A percentile compares a stretch with the other conserved stretches of the same genome.
phyloP scores from a whole-genome alignment of 495 filamentous ascomycete genomes.

The Cryomyces minteri region DNA sequence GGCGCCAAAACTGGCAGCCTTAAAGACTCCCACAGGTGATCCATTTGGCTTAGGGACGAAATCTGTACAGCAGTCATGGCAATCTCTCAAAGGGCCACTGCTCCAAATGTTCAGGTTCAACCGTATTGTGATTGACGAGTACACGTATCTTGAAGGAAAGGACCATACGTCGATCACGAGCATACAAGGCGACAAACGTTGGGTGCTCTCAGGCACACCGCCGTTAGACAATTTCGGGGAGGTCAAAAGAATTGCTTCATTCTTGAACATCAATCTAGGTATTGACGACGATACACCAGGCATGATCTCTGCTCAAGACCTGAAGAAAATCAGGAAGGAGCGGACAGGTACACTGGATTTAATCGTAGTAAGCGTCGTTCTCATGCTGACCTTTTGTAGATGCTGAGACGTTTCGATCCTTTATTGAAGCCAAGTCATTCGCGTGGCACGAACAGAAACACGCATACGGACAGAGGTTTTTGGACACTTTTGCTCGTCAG shows the following conservation, averaged over 20 bases:
- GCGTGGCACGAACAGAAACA: conserved; percentile 11
- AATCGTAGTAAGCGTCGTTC: too few species aligned
- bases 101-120: conserved; percentile 44
- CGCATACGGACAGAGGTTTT: conserved; percentile 10
- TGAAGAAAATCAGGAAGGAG: too few species aligned
- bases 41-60: neutral
- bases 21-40: neutral
- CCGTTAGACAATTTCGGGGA: conserved; percentile 36
- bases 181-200: conserved; percentile 33
- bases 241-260: conserved; percentile 34
- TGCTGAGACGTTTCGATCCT: conserved; percentile 15
- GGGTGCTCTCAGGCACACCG: conserved; percentile 54
- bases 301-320: too few species aligned
- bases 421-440: conserved; percentile 5
- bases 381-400: neutral
- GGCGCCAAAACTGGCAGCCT: neutral
- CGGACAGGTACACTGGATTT: too few species aligned
- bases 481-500: conserved; percentile 16
- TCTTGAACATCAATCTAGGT: conserved; percentile 22
- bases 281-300: neutral
- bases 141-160: conserved; percentile 32
- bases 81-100: conserved; percentile 16
- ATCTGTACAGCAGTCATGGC: neutral
- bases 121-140: conserved; percentile 52
- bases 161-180: conserved; percentile 15